Evolutionary conservation across 2,329 filamentous ascomycete genomes (phyloP), one percentile per base, ranked within the genome.

Genomic region (Cladosporium austrohemisphaericum): DNA sequence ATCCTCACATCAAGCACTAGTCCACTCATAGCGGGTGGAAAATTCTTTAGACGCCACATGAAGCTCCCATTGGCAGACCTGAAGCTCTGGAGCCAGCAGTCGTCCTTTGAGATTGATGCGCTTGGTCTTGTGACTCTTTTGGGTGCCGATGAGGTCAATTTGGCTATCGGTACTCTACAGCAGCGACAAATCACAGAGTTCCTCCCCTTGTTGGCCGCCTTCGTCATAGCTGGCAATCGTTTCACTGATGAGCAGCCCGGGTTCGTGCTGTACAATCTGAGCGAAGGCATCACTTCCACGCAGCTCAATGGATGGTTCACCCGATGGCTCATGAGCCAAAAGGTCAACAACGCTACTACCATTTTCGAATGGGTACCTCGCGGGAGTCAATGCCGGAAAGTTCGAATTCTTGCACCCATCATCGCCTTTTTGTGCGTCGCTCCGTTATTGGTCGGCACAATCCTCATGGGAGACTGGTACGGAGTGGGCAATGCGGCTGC

Each of bases 111-210:
- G 16, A 45, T 55, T 18, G 53, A 55, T 31, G 53, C 53, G 10
- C 47, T 53, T 9, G 53, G 53, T 5, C 48, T 55, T 4, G 51
- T 55, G 16, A 55, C 53, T 5, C 32, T 55, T 3, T 36, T 55
- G 4, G 53, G 53, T 2, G 53, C 53, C 11, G 51, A 55, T 11
- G 53, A 55, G 22, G 51, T 55, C 3, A 47, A 49, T 16, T 28
- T 23, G 20, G 31, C 40, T 19, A 32, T 55, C 4, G 53, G 53
- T 5, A 48, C 49, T 22, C 29, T 55, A 19, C 36, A 51, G 19
- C 41, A 40, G 5, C 29, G 48, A 4, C 32, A 38, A 25, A 49
- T 29, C 16, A 53, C 53, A n/a, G 51, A 55, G 18, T 55, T 38
- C 33, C 28, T 55, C 6, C 53, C 53, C 13, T 26, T 55, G 4